Base-by-base conservation (phyloP, 768 basidiomycete species). In the Arthromyces matolae region DNA sequence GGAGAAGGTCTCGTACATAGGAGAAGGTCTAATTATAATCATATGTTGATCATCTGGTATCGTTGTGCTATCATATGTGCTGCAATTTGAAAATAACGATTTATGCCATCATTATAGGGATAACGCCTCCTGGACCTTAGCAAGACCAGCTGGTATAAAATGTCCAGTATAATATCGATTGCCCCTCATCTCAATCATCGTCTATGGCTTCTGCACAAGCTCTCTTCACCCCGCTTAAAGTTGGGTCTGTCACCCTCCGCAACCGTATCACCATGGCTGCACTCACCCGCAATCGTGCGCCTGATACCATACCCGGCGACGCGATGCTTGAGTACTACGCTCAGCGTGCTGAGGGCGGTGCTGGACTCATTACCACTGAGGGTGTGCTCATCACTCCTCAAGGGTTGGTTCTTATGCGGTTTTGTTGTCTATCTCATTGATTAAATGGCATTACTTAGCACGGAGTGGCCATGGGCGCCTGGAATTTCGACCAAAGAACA, bases 401-500 rank as follows among this genome's bases (percentile, higher is more conserved):
- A 64, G 73, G 73, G 73, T 73, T 32, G 12, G 62, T 51, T n/a
- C n/a, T n/a, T 31, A n/a, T 42, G n/a, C n/a, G n/a, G n/a, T 3
- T 22, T 18, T 4, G 41, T 22, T 8, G 14, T 27, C 13, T 16
- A 18, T 7, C 13, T 22, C 20, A 20, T 24, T 5, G 28, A 12
- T 16, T 27, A 16, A 55, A 3, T 20, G 5, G 3, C 13, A n/a
- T n/a, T 36, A 14, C 41, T 34, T 28, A 75, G 75, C 8, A 67
- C 72, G 10, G 71, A 74, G 53, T 76, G 71, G 70, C 66, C 64
- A 6, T 57, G 68, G 51, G 70, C 70, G 1, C 75, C 75, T 12
- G 77, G 77, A 4, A 71, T 77, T 22, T 78, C 75, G 74, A 71
- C 59, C 49, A 52, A 64, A 8, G 69, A 72, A 25, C 75, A 78